A percentile compares a stretch with the other conserved stretches of the same genome.
These are phyloP conservation scores for Colletotrichum sp. DNA, from an alignment of 2,329 filamentous ascomycete species.

Conservation along the genomic window DNA sequence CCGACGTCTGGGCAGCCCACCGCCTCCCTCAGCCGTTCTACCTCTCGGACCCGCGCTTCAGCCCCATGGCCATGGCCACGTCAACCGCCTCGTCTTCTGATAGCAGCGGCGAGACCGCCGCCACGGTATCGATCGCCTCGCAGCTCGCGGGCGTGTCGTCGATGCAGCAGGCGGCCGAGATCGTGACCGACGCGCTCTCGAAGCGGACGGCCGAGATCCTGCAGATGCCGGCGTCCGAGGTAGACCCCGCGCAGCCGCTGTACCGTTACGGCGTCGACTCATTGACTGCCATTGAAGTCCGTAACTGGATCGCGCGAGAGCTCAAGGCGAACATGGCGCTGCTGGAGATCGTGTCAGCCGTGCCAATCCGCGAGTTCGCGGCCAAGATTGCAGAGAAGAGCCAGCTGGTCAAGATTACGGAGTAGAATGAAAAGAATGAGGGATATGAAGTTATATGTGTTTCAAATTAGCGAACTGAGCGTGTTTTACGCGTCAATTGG, in stretches of 20 bases:
- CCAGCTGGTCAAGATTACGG: background rate
- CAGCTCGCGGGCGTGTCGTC: constrained; percentile 34
- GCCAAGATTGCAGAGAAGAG: constrained; percentile 37
- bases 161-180: constrained; percentile 31
- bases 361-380: constrained; percentile 42
- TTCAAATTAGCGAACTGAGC: background rate
- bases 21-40: constrained; percentile 54
- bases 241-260: constrained; percentile 21
- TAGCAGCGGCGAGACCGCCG: constrained; percentile 2
- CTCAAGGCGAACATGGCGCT: constrained; percentile 50
- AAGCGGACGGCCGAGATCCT: background rate
- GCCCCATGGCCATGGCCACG: constrained; percentile 48
- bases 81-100: constrained; percentile 25
- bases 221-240: constrained; percentile 14
- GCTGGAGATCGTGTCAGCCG: constrained; percentile 52
- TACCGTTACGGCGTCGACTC: constrained; percentile 27
- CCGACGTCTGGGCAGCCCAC: constrained; percentile 30
- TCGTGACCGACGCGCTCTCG: constrained; percentile 39
- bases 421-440: background rate
- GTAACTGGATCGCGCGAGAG: constrained; percentile 41
- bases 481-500: background rate
- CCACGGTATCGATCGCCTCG: constrained; percentile 25
- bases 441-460: background rate
- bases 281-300: constrained; percentile 23
- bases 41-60: constrained; percentile 58